phyloP scores from a whole-genome alignment of 768 basidiomycete species.

The Pulveroboletus ravenelii region DNA sequence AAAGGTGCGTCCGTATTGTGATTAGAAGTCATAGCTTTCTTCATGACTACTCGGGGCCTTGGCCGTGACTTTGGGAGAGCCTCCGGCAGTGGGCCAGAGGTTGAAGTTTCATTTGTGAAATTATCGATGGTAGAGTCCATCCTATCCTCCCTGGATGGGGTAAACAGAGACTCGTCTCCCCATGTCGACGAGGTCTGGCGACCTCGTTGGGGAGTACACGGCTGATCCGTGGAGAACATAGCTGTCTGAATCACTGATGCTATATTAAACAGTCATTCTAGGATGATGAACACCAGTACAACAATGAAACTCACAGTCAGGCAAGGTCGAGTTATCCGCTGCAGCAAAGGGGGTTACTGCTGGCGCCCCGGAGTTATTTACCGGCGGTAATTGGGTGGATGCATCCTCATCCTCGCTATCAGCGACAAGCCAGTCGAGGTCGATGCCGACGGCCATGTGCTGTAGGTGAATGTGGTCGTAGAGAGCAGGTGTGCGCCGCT shows the following conservation, averaged over 20 bases:
- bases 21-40: slow-evolving; percentile 6
- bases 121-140: slow-evolving; percentile 8
- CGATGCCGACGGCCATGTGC: slow-evolving; percentile 9
- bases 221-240: slow-evolving; percentile 10
- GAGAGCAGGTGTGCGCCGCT: not conserved
- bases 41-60: slow-evolving; percentile 28
- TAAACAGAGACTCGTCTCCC: slow-evolving; percentile 25
- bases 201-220: slow-evolving; percentile 12
- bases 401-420: slow-evolving; percentile 43
- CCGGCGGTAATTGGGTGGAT: not conserved
- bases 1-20: slow-evolving; percentile 6
- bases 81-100: not conserved
- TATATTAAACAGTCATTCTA: not conserved
- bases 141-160: slow-evolving; percentile 10
- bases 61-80: slow-evolving; percentile 24
- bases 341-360: not conserved
- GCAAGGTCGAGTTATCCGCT: not conserved
- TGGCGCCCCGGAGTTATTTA: not conserved
- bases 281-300: not conserved
- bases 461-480: not conserved
- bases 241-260: slow-evolving; percentile 21
- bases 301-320: slow-evolving; percentile 8
- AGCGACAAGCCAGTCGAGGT: slow-evolving; percentile 41
- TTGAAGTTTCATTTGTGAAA: slow-evolving; percentile 13
- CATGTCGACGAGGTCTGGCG: slow-evolving; percentile 1